These are phyloP conservation scores for Apiospora sp. DNA, from an alignment of 2,329 filamentous ascomycete species.

Conservation along the genomic window DNA sequence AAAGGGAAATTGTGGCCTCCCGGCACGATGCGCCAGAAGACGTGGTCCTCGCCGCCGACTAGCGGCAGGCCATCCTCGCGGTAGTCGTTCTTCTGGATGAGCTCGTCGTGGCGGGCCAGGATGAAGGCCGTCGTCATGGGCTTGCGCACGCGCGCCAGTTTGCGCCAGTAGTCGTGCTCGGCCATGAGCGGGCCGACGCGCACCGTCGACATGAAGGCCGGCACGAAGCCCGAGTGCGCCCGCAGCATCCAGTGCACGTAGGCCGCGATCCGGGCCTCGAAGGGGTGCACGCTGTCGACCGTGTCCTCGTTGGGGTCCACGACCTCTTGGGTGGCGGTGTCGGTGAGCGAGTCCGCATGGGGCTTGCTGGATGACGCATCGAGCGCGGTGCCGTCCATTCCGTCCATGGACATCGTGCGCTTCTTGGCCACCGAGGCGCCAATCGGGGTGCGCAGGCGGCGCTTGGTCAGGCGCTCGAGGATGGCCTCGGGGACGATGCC, in stretches of 20 bases:
- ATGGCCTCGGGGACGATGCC: slow-evolving; percentile 62
- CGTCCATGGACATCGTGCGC: slow-evolving; percentile 30
- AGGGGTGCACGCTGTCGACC: slow-evolving; percentile 30
- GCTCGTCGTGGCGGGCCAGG: slow-evolving; percentile 58
- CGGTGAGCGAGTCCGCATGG: slow-evolving; percentile 45
- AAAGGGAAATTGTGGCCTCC: slow-evolving; percentile 70
- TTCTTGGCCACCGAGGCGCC: slow-evolving; percentile 46
- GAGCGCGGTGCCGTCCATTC: slow-evolving; percentile 30
- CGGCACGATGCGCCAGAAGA: slow-evolving; percentile 59
- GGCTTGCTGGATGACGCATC: slow-evolving; percentile 26
- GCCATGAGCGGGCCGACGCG: slow-evolving; percentile 61
- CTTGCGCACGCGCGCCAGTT: slow-evolving; percentile 49
- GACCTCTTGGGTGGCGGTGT: slow-evolving; percentile 53
- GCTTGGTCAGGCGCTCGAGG: slow-evolving; percentile 56
- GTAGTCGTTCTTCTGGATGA: slow-evolving; percentile 62
- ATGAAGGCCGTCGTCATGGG: slow-evolving; percentile 58
- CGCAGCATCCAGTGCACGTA: slow-evolving; percentile 67
- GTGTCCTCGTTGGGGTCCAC: slow-evolving; percentile 37
- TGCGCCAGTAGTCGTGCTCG: slow-evolving; percentile 59
- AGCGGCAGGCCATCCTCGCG: slow-evolving; percentile 57
- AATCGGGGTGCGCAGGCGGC: slow-evolving; percentile 59
- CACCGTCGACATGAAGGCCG: slow-evolving; percentile 66
- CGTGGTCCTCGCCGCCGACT: slow-evolving; percentile 56
- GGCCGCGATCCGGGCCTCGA: slow-evolving; percentile 56
- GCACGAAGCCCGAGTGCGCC: slow-evolving; percentile 65